Conservation (phyloP, 768 basidiomycete genomes). For the Boletus rex-veris region DNA sequence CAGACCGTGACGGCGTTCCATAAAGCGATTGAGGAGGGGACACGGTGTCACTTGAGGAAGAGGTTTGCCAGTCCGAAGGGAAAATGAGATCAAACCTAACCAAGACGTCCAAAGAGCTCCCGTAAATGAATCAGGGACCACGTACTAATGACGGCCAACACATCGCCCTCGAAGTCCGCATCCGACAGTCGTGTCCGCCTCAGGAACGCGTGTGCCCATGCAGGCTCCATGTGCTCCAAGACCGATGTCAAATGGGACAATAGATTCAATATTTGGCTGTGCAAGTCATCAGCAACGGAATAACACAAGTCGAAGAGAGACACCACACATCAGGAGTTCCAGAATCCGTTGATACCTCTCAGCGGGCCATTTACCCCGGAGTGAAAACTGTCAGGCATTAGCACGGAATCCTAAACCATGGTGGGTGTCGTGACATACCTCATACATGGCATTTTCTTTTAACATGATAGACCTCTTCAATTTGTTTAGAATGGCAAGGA, state of each 20-base stretch:
- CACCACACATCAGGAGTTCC: slow-evolving; percentile 61
- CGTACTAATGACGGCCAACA: slow-evolving; percentile 77
- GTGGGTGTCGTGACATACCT: slow-evolving; percentile 40
- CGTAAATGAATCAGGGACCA: not conserved
- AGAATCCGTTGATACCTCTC: slow-evolving; percentile 68
- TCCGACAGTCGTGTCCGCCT: slow-evolving; percentile 72
- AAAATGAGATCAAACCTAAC: slow-evolving; percentile 71
- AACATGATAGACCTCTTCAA: slow-evolving; percentile 57
- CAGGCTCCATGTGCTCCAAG: slow-evolving; percentile 64
- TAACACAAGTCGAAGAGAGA: not conserved
- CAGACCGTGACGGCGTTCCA: slow-evolving; percentile 51
- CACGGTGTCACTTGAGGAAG: slow-evolving; percentile 87
- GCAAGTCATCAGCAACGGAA: not conserved
- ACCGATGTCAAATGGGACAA: slow-evolving; percentile 75
- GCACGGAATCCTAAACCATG: not conserved
- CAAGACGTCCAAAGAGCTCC: too few species aligned
- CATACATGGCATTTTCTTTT: slow-evolving; percentile 60
- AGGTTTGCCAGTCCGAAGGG: slow-evolving; percentile 68
- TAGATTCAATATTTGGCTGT: slow-evolving; percentile 63
- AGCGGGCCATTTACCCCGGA: slow-evolving; percentile 78
- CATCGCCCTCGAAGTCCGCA: slow-evolving; percentile 78
- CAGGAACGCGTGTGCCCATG: slow-evolving; percentile 77
- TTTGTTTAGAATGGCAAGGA: slow-evolving; percentile 73
- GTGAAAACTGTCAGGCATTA: slow-evolving; percentile 52
- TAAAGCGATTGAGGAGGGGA: slow-evolving; percentile 50